Evolutionary conservation across 2,329 filamentous ascomycete species (phyloP).

Genomic region (Arthrobotrys conoides): DNA sequence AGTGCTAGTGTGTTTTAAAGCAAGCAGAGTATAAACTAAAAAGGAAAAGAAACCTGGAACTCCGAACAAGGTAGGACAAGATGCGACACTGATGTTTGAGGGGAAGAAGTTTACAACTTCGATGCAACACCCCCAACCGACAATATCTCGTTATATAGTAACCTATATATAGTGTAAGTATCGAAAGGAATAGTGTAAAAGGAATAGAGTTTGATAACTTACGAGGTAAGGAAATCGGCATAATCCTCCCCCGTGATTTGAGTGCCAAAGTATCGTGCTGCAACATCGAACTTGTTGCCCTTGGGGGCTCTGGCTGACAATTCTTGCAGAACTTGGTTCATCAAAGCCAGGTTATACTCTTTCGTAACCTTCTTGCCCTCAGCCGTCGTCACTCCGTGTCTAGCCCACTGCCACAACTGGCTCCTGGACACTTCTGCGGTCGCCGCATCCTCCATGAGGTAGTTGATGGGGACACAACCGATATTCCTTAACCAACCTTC

Average conservation of each 20-base stretch:
- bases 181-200: slow-evolving; percentile 40
- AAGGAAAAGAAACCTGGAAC: background rate
- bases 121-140: slow-evolving; percentile 77
- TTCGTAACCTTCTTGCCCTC: slow-evolving; percentile 96
- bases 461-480: slow-evolving; percentile 97
- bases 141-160: slow-evolving; percentile 91
- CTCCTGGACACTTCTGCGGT: slow-evolving; percentile 95
- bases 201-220: slow-evolving; percentile 72
- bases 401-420: slow-evolving; percentile 90
- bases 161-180: slow-evolving; percentile 68
- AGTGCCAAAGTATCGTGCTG: slow-evolving; percentile 89
- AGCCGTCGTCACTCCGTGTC: slow-evolving; percentile 79
- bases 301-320: slow-evolving; percentile 81
- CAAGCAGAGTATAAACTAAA: too few relatives aligned
- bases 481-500: slow-evolving; percentile 96
- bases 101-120: slow-evolving; percentile 77
- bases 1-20: too few relatives aligned
- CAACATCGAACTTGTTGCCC: slow-evolving; percentile 92
- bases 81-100: too few relatives aligned
- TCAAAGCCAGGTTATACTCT: slow-evolving; percentile 85
- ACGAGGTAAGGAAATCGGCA: slow-evolving; percentile 82
- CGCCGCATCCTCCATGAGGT: slow-evolving; percentile 97
- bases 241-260: slow-evolving; percentile 99
- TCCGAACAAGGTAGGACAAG: too few relatives aligned
- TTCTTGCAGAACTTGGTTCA: slow-evolving; percentile 86